Base-by-base conservation (phyloP, 495 filamentous ascomycete genomes). In the Penicillium fimorum region DNA sequence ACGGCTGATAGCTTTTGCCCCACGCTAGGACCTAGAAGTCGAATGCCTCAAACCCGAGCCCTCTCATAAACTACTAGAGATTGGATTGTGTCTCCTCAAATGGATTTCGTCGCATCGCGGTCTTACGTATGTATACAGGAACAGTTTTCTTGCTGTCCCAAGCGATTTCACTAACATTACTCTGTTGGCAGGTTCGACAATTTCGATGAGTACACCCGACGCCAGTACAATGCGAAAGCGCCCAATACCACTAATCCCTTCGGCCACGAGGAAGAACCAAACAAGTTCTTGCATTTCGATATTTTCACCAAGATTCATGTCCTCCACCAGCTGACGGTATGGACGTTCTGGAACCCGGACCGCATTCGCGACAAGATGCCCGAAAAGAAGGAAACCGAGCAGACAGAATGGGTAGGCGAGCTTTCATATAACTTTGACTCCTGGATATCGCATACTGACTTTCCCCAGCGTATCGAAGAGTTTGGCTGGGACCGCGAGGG, bases 31-130 rank as follows among this genome's bases (percentile, higher is more conserved):
- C 58, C 76, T 98, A 15, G 94, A 98, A 75, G 80, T 78, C 33
- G 92, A 96, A 78, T 92, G 90, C 62, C 73, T 97, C 37, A 92
- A 88, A 61, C 85, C 86, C 15, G 78, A 83, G 47, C 76, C 79
- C 7, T 96, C 94, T 2, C 78, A 83, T 41, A 82, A 85, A 50
- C 76, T 98, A 13, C 70, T 88, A 40, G 82, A 91, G 48, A 90
- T 97, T 66, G 91, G 91, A n/a, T 80, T 98, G 22, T 83, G 88
- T 38, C 77, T 97, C 2, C 84, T 98, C 48, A 96, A 96, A 79
- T 90, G 87, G 73, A 86, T 98, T 22, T 96, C 94, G 11, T 96
- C 92, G 49, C 91, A 97, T 74, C 86, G 91, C 50, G 91, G 92
- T 57, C 79, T 97, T 8, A 92, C 86, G 90, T 94, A 85, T 60